Evolutionary conservation across 768 basidiomycete species (phyloP).

Genomic region (Mycena rosella): DNA sequence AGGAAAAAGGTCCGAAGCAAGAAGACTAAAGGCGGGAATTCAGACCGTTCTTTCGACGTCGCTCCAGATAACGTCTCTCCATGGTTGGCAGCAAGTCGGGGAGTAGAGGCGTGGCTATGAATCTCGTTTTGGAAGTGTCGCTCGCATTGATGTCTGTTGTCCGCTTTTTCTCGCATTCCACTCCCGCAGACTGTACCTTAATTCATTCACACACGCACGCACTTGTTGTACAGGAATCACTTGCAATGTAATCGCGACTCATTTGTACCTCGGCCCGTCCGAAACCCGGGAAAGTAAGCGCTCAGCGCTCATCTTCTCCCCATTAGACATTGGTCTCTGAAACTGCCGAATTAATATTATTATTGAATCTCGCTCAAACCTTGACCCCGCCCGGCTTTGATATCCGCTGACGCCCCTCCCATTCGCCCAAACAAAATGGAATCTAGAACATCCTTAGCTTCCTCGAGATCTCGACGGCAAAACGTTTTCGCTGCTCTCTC

Average conservation of each 20-base stretch:
- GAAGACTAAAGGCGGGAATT: conserved; percentile 20
- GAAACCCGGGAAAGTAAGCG: no score
- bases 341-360: no score
- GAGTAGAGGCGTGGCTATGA: conserved; percentile 33
- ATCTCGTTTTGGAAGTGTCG: conserved; percentile 20
- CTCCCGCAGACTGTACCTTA: conserved; percentile 22
- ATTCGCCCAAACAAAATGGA: no score
- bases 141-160: background rate
- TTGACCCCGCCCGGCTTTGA: no score
- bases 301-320: no score
- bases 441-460: no score
- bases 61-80: conserved; percentile 26
- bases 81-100: conserved; percentile 34
- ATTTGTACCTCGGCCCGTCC: background rate
- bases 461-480: no score
- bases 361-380: no score
- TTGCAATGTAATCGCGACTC: conserved; percentile 26
- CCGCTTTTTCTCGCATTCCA: conserved; percentile 15
- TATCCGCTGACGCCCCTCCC: no score
- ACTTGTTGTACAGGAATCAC: conserved; percentile 27
- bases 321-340: no score
- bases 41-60: background rate
- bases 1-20: conserved; percentile 30
- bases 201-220: conserved; percentile 15
- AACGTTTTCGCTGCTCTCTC: background rate